A percentile compares a stretch with the other conserved stretches of the same genome.
Conservation (phyloP, 768 basidiomycete species). For the Mycena albidolilacea region DNA sequence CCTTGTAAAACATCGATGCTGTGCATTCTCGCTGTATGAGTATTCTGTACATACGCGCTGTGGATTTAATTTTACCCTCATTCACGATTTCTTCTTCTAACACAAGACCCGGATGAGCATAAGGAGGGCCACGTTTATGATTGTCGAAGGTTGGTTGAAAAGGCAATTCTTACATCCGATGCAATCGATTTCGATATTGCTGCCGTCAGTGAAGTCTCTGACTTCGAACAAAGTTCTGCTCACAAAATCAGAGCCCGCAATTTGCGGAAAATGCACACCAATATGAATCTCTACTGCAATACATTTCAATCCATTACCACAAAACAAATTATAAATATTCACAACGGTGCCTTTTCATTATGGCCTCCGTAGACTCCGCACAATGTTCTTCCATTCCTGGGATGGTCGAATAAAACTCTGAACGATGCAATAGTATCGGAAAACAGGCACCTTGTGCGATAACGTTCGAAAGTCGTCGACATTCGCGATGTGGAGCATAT, state of each 20-base stretch:
- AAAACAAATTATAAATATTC: background rate
- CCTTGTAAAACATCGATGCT: conserved; percentile 53
- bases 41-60: conserved; percentile 5
- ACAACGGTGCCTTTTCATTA: background rate
- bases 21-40: conserved; percentile 4
- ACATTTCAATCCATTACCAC: background rate
- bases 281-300: background rate
- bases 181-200: too few species aligned
- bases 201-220: too few species aligned
- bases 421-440: background rate
- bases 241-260: too few species aligned
- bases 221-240: too few species aligned
- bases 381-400: conserved; percentile 68
- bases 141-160: too few species aligned
- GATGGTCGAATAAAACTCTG: background rate
- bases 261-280: background rate
- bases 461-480: conserved; percentile 74
- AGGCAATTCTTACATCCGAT: too few species aligned
- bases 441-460: conserved; percentile 72
- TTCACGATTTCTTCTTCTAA: background rate
- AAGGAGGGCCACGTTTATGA: too few species aligned
- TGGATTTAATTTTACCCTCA: background rate
- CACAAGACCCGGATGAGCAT: background rate
- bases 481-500: conserved; percentile 75
- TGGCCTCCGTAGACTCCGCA: conserved; percentile 54